Base-by-base conservation (phyloP, 768 basidiomycete genomes). In the Tubosaeta sp. region DNA sequence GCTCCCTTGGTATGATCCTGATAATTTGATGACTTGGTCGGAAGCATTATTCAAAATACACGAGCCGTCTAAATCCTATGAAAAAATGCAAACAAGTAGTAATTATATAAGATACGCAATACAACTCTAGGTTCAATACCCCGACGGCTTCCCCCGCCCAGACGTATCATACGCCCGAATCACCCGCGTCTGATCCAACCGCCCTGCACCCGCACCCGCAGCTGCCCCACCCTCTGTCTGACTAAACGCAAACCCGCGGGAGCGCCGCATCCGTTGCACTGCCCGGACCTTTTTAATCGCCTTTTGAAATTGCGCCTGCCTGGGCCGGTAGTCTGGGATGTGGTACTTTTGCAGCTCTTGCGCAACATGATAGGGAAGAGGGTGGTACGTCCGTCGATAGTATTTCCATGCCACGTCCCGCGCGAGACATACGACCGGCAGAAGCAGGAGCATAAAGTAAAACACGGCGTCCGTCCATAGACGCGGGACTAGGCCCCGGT, bases 221-320 rank as follows among this genome's bases (percentile, higher is more conserved):
- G 6, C 41, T 0, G 13, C 83, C 29, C 83, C 81, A 59, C 87
- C 88, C 71, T 97, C 95, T 3, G 94, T 97, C 71, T 97, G 95
- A 68, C 89, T 93, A 76, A 99, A 99, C 5, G 97, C 97, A 67
- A 98, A 99, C 4, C 97, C 97, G 44, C 97, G 85, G 56, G 92
- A 97, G 51, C 91, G 80, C 13, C 97, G 86, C 89, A 98, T 92
- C 32, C 97, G 84, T 66, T 99, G 97, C 2, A 94, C 91, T 0
- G 97, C 97, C n/a, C 97, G 84, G 12, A 99, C 97, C 69, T 99
- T 99, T 72, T 97, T 98, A 79, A 99, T 99, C 14, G 97, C 97
- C 68, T 97, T 97, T 71, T 97, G 94, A 74, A 97, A 97, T 87
- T 98, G 97, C 71, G 97, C 97, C 71, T 98, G 95, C 52, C 97